Evolutionary conservation across 176 grass and related monocot species (phyloP).

Genomic region (Triticum urartu): DNA sequence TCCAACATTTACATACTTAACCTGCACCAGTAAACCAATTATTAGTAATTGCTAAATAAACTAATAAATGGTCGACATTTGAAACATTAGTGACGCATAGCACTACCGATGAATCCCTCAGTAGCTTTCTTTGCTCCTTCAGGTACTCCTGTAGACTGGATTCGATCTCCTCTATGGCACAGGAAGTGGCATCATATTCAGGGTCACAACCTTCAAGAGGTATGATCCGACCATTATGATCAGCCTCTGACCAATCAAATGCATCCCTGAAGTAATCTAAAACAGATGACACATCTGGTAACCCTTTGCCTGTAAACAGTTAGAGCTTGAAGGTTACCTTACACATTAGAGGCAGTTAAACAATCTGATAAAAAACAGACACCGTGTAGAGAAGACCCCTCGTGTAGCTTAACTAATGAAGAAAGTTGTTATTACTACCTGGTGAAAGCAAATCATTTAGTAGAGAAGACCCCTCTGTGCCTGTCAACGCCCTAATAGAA

Average conservation of each 20-base stretch:
- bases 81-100: conserved; percentile 6
- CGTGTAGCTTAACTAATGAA: background rate
- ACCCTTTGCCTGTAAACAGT: conserved; percentile 69
- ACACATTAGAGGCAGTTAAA: conserved; percentile 10
- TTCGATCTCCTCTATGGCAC: conserved; percentile 63
- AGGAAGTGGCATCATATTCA: conserved; percentile 68
- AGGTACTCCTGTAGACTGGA: conserved; percentile 61
- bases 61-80: background rate
- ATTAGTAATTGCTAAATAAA: conserved; percentile 19
- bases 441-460: conserved; percentile 77
- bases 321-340: conserved; percentile 27
- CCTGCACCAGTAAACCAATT: conserved; percentile 37
- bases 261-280: conserved; percentile 79
- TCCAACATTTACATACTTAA: conserved; percentile 87
- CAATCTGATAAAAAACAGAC: conserved; percentile 20
- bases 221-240: conserved; percentile 71
- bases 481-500: conserved; percentile 49
- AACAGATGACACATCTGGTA: conserved; percentile 62
- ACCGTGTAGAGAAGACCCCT: too few relatives aligned
- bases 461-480: conserved; percentile 54
- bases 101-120: conserved; percentile 59
- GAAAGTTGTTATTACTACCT: conserved; percentile 51
- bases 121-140: conserved; percentile 74
- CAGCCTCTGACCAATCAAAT: conserved; percentile 99
- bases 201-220: conserved; percentile 81